Evolutionary conservation across 495 filamentous ascomycete species (phyloP), one percentile per base, ranked within the genome.

Genomic region (Penicillium steckii): DNA sequence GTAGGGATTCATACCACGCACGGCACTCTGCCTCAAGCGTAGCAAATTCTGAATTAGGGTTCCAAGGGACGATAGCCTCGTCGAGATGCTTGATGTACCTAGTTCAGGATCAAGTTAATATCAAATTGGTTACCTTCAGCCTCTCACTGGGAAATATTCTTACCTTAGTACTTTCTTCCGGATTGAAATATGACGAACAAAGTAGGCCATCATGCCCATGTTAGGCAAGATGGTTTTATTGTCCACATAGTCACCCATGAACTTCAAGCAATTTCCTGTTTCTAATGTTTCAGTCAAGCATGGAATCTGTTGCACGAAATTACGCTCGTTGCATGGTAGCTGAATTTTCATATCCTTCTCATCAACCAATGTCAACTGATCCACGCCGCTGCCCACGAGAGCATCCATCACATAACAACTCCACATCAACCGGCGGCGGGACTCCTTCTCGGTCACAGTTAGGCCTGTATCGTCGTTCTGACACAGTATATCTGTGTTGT

Each of bases 331-430:
- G 53, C 66, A 62, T 13, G 61, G 58, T 26, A 78, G 48, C 33
- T 72, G 69, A 9, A 72, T 72, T 30, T 69, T 72, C 50, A 72
- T 65, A 27, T 69, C 63, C 12, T 54, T 60, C 27, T 72, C 69
- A 24, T 65, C 52, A 3, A 72, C 54, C 21, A 69, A 41, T 1
- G 62, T 67, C 10, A 69, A 60, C 37, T 69, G 66, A 23, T 69
- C 66, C 0, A 69, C 66, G 10, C 66, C 66, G 13, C 65, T 70
- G 4, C 68, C 66, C 6, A 69, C 62, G 8, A 69, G 65, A 2
- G 67, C 60, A 54, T 72, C 69, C 46, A 69, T 64, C 24, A 72
- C 61, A 48, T 71, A 72, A 25, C 68, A 71, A 37, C 66, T 65
- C 69, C 69, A 72, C 64, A 70, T 70, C 9, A 72, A 47, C 1